These are phyloP conservation scores for Citrus glauca DNA, from an alignment of 345 rosid species.

Conservation along the genomic window DNA sequence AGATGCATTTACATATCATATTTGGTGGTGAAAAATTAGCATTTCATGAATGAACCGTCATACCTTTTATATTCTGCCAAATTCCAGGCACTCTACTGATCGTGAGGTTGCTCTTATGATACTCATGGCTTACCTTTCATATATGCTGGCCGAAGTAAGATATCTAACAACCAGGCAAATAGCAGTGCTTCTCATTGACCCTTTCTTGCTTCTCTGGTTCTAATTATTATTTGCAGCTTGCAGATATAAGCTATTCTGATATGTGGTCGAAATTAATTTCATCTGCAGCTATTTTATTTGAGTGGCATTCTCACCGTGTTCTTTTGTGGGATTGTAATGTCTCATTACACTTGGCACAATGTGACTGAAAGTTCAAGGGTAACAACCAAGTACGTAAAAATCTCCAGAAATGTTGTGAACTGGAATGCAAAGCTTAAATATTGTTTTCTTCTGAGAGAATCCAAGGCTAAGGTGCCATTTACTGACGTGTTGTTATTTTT, in stretches of 20 bases:
- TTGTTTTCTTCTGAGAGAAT: neutral
- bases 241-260: constrained; percentile 3
- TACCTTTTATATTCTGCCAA: constrained; percentile 14
- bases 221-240: neutral
- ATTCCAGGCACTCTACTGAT: constrained; percentile 77
- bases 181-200: constrained; percentile 3
- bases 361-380: constrained; percentile 90
- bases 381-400: constrained; percentile 66
- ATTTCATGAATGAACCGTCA: neutral
- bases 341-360: constrained; percentile 97
- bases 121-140: constrained; percentile 89
- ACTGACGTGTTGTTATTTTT: constrained; percentile 8
- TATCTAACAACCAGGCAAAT: constrained; percentile 6
- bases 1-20: neutral
- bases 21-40: neutral
- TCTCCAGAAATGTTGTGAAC: neutral
- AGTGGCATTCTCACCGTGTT: constrained; percentile 94
- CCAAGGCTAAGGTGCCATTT: neutral
- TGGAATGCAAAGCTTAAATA: neutral
- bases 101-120: constrained; percentile 98
- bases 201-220: neutral
- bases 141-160: constrained; percentile 85
- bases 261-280: neutral
- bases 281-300: constrained; percentile 67
- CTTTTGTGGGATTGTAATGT: constrained; percentile 97